Conservation (phyloP, 768 basidiomycete genomes). For the Rhodotorula babjevae region DNA sequence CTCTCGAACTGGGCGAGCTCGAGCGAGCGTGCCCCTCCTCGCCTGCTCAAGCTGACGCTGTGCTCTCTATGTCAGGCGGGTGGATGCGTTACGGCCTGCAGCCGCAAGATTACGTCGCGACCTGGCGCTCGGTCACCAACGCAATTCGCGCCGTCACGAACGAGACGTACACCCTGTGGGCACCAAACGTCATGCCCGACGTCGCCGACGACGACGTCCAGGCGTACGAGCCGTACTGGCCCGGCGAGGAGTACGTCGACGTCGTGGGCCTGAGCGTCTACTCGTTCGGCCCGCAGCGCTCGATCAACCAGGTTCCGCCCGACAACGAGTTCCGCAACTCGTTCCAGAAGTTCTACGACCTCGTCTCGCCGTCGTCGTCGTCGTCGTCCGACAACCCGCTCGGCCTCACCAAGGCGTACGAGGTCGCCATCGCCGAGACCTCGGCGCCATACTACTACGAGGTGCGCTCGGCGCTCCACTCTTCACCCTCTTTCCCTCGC, state of each 20-base stretch:
- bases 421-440: slow-evolving; percentile 31
- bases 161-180: slow-evolving; percentile 34
- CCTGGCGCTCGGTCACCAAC: slow-evolving; percentile 12
- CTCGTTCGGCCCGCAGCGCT: slow-evolving; percentile 23
- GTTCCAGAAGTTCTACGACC: slow-evolving; percentile 29
- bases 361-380: slow-evolving; percentile 12
- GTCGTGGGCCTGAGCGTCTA: slow-evolving; percentile 33
- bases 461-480: too few species aligned
- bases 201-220: slow-evolving; percentile 1
- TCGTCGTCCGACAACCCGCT: slow-evolving; percentile 11
- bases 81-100: slow-evolving; percentile 35
- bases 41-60: too few species aligned
- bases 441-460: slow-evolving; percentile 33
- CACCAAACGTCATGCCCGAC: slow-evolving; percentile 34
- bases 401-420: slow-evolving; percentile 13
- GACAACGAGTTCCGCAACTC: slow-evolving; percentile 6
- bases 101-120: background rate
- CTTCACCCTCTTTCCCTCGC: too few species aligned
- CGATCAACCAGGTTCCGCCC: slow-evolving; percentile 11
- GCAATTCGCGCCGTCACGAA: slow-evolving; percentile 22
- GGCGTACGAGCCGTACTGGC: slow-evolving; percentile 34
- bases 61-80: too few species aligned
- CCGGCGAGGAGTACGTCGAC: slow-evolving; percentile 37
- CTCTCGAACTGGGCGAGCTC: too few species aligned
- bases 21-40: too few species aligned